Conservation (phyloP, 192 early-diverging fungal genomes). For the Coemansia sp. region DNA sequence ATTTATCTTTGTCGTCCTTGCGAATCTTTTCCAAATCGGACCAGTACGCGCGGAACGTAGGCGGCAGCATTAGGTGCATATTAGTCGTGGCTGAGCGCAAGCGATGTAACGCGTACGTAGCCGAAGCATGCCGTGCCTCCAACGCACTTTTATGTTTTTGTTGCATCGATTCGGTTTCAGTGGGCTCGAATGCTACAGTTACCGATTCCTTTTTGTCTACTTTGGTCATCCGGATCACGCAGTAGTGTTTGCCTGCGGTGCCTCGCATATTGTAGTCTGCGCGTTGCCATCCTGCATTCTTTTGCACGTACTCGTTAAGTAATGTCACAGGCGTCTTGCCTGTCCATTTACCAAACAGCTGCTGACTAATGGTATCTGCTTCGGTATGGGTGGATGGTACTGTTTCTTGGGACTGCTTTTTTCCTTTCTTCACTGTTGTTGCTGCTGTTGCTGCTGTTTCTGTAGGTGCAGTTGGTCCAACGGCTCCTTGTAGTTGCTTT, state of each 20-base stretch:
- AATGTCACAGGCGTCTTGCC: constrained; percentile 81
- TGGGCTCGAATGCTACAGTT: constrained; percentile 20
- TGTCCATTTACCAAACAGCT: constrained; percentile 76
- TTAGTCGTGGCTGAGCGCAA: constrained; percentile 65
- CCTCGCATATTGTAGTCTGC: constrained; percentile 64
- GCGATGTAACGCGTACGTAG: constrained; percentile 78
- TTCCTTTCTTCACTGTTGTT: no score
- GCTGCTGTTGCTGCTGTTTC: neutral
- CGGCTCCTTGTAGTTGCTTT: neutral
- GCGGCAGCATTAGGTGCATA: constrained; percentile 73
- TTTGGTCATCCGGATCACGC: constrained; percentile 35
- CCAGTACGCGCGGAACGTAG: constrained; percentile 73
- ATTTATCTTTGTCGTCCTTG: constrained; percentile 31
- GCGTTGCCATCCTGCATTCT: constrained; percentile 69
- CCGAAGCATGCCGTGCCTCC: constrained; percentile 68
- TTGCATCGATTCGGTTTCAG: constrained; percentile 1
- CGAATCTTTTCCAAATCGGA: constrained; percentile 60
- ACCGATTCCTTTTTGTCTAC: constrained; percentile 15
- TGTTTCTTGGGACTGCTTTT: neutral
- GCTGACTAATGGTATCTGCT: neutral
- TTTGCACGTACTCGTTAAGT: constrained; percentile 71
- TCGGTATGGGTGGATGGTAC: no score
- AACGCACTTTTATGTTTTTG: constrained; percentile 24
- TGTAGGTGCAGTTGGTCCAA: no score
- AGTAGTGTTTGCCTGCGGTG: constrained; percentile 60